These are phyloP conservation scores for Leccinum pachyderme DNA, from an alignment of 1,284 basidiomycete genomes.

Conservation along the genomic window DNA sequence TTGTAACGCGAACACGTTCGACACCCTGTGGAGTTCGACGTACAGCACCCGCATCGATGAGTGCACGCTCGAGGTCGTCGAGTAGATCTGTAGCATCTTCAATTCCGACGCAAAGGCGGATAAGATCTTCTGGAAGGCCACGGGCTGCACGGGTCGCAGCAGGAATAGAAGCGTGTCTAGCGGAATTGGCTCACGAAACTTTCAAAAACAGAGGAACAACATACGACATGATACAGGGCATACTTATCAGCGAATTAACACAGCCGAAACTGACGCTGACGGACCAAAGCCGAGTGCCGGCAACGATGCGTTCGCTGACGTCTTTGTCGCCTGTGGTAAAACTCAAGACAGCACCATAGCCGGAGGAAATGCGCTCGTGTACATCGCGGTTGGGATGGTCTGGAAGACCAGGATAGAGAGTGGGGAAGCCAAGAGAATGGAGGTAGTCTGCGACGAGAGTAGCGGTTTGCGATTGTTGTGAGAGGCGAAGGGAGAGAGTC, in stretches of 20 bases:
- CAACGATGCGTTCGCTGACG: conserved; percentile 91
- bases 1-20: conserved; percentile 43
- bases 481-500: conserved; percentile 96
- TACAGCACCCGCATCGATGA: conserved; percentile 91
- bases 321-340: conserved; percentile 94
- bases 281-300: conserved; percentile 91
- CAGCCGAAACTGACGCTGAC: conserved; percentile 98
- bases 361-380: conserved; percentile 86
- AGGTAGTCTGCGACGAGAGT: conserved; percentile 88
- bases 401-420: conserved; percentile 91
- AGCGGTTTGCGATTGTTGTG: conserved; percentile 87
- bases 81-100: conserved; percentile 93
- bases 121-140: conserved; percentile 95
- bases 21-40: conserved; percentile 47
- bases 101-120: conserved; percentile 97
- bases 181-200: conserved; percentile 7
- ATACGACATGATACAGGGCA: conserved; percentile 99
- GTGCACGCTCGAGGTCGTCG: conserved; percentile 92
- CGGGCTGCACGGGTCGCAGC: conserved; percentile 89
- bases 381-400: conserved; percentile 83
- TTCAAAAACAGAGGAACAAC: conserved; percentile 36
- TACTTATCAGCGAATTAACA: conserved; percentile 97
- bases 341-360: conserved; percentile 91
- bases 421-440: conserved; percentile 83
- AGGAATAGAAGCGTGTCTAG: conserved; percentile 95